A percentile compares a stretch with the other conserved stretches of the same genome.
These are phyloP conservation scores for Cyathus striatus DNA, from an alignment of 768 basidiomycete genomes.

Conservation along the genomic window DNA sequence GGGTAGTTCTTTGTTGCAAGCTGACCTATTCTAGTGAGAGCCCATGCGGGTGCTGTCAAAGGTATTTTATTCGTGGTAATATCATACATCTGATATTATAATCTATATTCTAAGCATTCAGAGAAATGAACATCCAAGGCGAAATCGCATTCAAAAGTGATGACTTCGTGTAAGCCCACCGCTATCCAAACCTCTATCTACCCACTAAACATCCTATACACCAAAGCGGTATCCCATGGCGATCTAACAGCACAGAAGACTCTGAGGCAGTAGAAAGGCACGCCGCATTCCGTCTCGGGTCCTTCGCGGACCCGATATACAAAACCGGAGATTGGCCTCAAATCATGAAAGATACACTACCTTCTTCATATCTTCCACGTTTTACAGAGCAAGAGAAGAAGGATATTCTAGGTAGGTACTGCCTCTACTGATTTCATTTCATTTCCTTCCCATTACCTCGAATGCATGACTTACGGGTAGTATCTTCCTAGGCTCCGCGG, in stretches of 20 bases:
- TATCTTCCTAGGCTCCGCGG: constrained; percentile 42
- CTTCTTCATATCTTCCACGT: constrained; percentile 39
- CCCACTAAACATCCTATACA: neutral
- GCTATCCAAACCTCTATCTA: neutral
- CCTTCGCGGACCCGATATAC: constrained; percentile 45
- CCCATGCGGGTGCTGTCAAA: constrained; percentile 47
- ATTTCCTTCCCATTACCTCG: no score
- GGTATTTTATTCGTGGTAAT: constrained; percentile 15
- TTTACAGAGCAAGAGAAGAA: constrained; percentile 41
- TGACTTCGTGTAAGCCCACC: constrained; percentile 34
- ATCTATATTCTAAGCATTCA: constrained; percentile 25
- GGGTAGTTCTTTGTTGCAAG: neutral
- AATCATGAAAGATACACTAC: constrained; percentile 42
- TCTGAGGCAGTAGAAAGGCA: constrained; percentile 40
- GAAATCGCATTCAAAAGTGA: constrained; percentile 53
- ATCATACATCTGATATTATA: neutral
- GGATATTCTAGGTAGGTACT: constrained; percentile 30
- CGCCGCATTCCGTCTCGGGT: constrained; percentile 44
- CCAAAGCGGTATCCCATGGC: constrained; percentile 39
- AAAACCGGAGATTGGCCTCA: constrained; percentile 49
- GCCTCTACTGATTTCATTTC: neutral
- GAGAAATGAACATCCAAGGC: constrained; percentile 42
- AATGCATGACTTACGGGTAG: no score
- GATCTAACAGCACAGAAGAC: constrained; percentile 39
- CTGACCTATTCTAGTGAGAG: constrained; percentile 35